Percentiles rank a stretch among this genome's conserved stretches.
Conservation (phyloP, 495 filamentous ascomycete species). For the Penicillium verhagenii region DNA sequence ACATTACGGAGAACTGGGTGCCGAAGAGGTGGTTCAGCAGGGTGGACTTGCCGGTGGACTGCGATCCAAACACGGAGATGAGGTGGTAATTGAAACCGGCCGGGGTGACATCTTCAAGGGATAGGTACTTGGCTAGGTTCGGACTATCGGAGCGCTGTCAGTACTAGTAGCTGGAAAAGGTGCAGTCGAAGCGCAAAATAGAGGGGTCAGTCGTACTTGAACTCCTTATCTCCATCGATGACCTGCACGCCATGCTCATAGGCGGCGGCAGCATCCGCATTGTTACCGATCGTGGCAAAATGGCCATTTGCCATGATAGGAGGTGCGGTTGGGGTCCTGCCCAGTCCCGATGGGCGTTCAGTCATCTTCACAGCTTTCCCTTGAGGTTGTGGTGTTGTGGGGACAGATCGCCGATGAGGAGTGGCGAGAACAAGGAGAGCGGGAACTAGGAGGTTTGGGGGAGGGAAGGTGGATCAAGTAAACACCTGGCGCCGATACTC, state of each 20-base stretch:
- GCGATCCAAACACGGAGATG: conserved; percentile 96
- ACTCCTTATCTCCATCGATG: conserved; percentile 91
- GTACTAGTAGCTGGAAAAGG: conserved; percentile 23
- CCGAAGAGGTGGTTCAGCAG: conserved; percentile 94
- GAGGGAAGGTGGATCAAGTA: conserved; percentile 10
- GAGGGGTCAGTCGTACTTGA: conserved; percentile 65
- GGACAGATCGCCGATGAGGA: conserved; percentile 21
- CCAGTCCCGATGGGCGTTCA: conserved; percentile 32
- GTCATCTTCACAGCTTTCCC: conserved; percentile 22
- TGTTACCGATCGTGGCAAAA: conserved; percentile 71
- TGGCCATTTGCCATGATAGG: conserved; percentile 77
- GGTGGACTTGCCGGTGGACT: conserved; percentile 98
- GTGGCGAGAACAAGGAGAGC: conserved; percentile 23
- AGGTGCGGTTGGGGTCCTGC: conserved; percentile 50
- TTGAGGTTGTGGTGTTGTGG: conserved; percentile 19
- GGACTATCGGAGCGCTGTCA: conserved; percentile 51
- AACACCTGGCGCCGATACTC: neutral
- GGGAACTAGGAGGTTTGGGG: conserved; percentile 20
- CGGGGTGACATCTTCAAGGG: conserved; percentile 71
- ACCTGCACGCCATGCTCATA: conserved; percentile 96
- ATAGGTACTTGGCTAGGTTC: conserved; percentile 78
- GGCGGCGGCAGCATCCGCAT: conserved; percentile 56
- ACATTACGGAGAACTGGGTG: conserved; percentile 95
- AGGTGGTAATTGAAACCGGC: conserved; percentile 98
- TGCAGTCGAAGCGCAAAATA: conserved; percentile 1